Percentiles rank a stretch among this genome's conserved stretches.
Conservation (phyloP, 768 basidiomycete genomes). For the Tricholoma hemisulphureum region DNA sequence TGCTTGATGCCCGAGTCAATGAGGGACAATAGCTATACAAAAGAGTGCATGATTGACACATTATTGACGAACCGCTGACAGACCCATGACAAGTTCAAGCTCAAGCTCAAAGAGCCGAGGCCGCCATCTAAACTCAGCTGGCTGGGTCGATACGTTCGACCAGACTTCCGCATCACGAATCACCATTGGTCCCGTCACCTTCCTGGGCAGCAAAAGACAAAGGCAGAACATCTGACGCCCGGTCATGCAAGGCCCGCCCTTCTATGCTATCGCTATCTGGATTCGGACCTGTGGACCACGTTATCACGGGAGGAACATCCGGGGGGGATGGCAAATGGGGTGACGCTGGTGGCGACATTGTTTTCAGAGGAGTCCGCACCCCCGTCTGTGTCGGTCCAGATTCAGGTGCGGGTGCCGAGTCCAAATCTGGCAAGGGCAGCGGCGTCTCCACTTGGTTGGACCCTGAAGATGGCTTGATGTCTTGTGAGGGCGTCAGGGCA, state of each 20-base stretch:
- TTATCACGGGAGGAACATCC: not conserved
- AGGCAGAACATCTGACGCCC: constrained; percentile 8
- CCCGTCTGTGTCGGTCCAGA: not conserved
- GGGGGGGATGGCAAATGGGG: not conserved
- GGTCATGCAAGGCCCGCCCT: constrained; percentile 3
- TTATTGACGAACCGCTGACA: not conserved
- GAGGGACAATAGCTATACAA: not conserved
- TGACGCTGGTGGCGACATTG: not conserved
- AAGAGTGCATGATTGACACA: not conserved
- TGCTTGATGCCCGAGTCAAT: not conserved
- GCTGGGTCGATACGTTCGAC: not conserved
- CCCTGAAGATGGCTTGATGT: constrained; percentile 13
- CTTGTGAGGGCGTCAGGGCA: constrained; percentile 3
- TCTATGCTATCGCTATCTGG: constrained; percentile 2
- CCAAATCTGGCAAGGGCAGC: constrained; percentile 15
- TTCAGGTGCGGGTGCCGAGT: constrained; percentile 8
- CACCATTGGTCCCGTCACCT: not conserved
- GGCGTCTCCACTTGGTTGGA: constrained; percentile 22
- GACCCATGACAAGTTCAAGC: not conserved
- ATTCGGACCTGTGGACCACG: not conserved
- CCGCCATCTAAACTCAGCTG: not conserved
- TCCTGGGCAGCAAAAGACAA: constrained; percentile 4
- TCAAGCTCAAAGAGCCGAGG: not conserved
- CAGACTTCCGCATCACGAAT: not conserved
- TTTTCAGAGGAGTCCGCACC: not conserved